Percentiles rank a stretch among this genome's conserved stretches.
Evolutionary conservation across 2,329 filamentous ascomycete species (phyloP).

Genomic region (Fusarium sp.): DNA sequence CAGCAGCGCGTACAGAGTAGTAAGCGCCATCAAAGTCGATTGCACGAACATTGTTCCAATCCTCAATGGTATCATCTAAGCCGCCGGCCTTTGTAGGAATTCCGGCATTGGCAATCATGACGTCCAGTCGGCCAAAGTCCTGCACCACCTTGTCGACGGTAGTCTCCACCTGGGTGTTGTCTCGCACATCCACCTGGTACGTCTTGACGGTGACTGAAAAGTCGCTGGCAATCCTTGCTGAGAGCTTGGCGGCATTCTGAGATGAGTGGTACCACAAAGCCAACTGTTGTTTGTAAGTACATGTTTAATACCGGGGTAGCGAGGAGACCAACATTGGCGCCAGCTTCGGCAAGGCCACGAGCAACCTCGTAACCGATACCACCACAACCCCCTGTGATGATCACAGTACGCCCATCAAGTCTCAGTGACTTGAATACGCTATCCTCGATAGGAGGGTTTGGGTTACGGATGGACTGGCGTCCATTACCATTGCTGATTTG

Average conservation of each 20-base stretch:
- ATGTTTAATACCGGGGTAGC: not conserved
- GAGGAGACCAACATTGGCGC: constrained; percentile 21
- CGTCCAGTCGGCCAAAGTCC: constrained; percentile 40
- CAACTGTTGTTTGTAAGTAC: constrained; percentile 10
- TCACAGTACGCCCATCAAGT: constrained; percentile 32
- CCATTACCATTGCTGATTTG: constrained; percentile 23
- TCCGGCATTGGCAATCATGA: constrained; percentile 48
- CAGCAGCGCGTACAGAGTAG: constrained; percentile 50
- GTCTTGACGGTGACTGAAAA: constrained; percentile 31
- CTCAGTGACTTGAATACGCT: constrained; percentile 35
- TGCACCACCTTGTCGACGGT: constrained; percentile 44
- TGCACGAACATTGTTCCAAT: constrained; percentile 41
- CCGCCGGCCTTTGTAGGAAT: constrained; percentile 42
- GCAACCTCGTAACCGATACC: constrained; percentile 60
- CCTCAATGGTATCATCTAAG: constrained; percentile 43
- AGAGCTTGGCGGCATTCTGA: constrained; percentile 8
- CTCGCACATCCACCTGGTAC: constrained; percentile 35
- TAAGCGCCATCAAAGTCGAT: constrained; percentile 48
- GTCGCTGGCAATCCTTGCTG: constrained; percentile 22
- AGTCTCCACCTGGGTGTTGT: constrained; percentile 42
- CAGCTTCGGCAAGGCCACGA: constrained; percentile 39
- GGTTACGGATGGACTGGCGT: constrained; percentile 32
- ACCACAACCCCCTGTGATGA: constrained; percentile 60
- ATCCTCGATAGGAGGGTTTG: constrained; percentile 40
- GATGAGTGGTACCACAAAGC: constrained; percentile 31